Evolutionary conservation across 306 rosid species (phyloP).

Genomic region (Carpinus fangiana): DNA sequence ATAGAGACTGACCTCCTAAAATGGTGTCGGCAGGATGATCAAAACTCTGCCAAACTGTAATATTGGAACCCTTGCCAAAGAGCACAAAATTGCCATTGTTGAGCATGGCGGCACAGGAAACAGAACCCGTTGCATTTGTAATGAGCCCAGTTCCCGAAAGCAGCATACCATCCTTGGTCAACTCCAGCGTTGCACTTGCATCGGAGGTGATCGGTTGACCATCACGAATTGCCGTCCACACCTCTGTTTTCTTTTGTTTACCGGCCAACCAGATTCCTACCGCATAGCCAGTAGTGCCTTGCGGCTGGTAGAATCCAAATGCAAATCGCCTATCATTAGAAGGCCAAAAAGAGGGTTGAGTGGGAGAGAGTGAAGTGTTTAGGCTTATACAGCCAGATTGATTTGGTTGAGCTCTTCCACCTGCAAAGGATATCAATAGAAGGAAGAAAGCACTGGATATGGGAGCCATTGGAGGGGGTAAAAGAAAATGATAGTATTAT

Average conservation of each 20-base stretch:
- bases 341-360: not conserved
- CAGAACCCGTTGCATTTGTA: not conserved
- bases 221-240: conserved; percentile 1
- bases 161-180: not conserved
- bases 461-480: not conserved
- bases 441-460: not conserved
- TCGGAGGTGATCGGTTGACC: not conserved
- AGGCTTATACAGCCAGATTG: not conserved
- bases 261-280: not conserved
- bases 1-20: not conserved
- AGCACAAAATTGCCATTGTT: not conserved
- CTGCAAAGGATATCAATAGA: not conserved
- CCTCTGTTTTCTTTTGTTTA: rapidly evolving
- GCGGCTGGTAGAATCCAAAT: not conserved
- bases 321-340: not conserved
- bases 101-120: not conserved
- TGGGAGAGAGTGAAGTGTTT: not conserved
- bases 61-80: not conserved
- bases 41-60: not conserved
- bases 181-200: not conserved
- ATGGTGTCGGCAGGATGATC: not conserved
- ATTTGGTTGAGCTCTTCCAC: not conserved
- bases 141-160: not conserved
- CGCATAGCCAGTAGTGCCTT: not conserved
- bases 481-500: not conserved